Evolutionary conservation across 225 moss, liverwort and hornwort genomes (phyloP).

Genomic region (Climacium dendroides): DNA sequence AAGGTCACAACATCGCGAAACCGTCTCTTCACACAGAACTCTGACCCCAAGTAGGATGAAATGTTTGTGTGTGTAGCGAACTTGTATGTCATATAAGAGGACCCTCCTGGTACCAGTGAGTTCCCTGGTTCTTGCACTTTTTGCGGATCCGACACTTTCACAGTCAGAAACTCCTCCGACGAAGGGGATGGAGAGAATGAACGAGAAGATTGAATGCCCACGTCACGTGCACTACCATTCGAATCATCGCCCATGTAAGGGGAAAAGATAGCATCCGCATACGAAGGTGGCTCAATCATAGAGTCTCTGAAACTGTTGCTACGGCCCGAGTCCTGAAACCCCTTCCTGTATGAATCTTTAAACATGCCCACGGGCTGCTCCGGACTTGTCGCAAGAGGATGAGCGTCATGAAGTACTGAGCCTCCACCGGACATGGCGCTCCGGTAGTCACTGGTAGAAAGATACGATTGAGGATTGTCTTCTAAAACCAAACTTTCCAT

Average conservation of each 20-base stretch:
- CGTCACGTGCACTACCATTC: conserved; percentile 59
- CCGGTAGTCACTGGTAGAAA: conserved; percentile 85
- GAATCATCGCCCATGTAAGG: conserved; percentile 77
- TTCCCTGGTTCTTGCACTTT: conserved; percentile 67
- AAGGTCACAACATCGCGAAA: conserved; percentile 87
- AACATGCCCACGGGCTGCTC: conserved; percentile 45
- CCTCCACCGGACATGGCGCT: conserved; percentile 81
- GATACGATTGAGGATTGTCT: conserved; percentile 72
- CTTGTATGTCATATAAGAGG: conserved; percentile 67
- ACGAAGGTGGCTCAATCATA: conserved; percentile 94
- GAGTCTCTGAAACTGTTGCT: conserved; percentile 60
- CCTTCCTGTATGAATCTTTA: conserved; percentile 61
- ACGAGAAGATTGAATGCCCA: conserved; percentile 48
- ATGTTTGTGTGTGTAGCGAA: conserved; percentile 79
- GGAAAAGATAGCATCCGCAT: conserved; percentile 96
- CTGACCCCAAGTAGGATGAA: conserved; percentile 67
- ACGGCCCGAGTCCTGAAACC: conserved; percentile 62
- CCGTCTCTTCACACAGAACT: conserved; percentile 81
- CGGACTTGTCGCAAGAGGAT: conserved; percentile 61
- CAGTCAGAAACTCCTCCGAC: conserved; percentile 45
- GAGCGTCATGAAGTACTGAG: conserved; percentile 58
- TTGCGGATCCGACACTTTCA: conserved; percentile 79
- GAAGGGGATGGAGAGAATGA: conserved; percentile 49
- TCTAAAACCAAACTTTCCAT: conserved; percentile 94
- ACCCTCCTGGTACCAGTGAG: conserved; percentile 68